Conservation (phyloP, 257 asterid genomes). For the Catharanthus roseus region DNA sequence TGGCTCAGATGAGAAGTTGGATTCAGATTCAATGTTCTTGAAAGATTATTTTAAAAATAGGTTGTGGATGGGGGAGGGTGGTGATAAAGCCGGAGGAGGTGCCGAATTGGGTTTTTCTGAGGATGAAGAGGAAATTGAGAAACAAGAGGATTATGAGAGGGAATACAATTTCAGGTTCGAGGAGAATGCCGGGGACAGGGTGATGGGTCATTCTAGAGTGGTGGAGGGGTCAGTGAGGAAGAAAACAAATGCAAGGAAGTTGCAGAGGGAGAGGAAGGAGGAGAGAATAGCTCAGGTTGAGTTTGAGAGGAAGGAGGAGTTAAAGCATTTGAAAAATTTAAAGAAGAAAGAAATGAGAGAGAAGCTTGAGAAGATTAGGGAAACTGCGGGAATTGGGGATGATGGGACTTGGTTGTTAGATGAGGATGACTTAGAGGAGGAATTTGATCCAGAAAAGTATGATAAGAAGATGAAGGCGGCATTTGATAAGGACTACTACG, state of each 20-base stretch:
- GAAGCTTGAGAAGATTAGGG: conserved; percentile 72
- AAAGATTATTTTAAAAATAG: conserved; percentile 53
- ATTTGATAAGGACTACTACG: conserved; percentile 57
- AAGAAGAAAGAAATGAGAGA: conserved; percentile 78
- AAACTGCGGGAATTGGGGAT: conserved; percentile 61
- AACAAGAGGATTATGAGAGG: conserved; percentile 80
- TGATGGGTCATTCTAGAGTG: conserved; percentile 58
- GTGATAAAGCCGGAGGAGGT: conserved; percentile 25
- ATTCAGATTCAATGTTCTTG: conserved; percentile 41
- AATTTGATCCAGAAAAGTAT: conserved; percentile 65
- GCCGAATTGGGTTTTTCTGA: conserved; percentile 39
- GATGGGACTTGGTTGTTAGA: conserved; percentile 42
- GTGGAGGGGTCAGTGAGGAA: conserved; percentile 92
- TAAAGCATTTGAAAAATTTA: conserved; percentile 77
- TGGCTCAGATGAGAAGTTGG: conserved; percentile 67
- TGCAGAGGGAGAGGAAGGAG: conserved; percentile 82
- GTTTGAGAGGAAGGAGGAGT: conserved; percentile 65
- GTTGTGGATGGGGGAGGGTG: conserved; percentile 48
- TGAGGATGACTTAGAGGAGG: conserved; percentile 65
- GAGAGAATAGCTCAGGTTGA: conserved; percentile 63
- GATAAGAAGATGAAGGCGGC: conserved; percentile 73
- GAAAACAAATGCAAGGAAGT: conserved; percentile 55
- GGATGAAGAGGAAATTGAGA: conserved; percentile 70
- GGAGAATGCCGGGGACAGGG: conserved; percentile 78
- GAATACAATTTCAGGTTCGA: conserved; percentile 65